Percentiles rank a stretch among this genome's conserved stretches.
These are phyloP conservation scores for Saccharomycopsis amapae DNA, from an alignment of 805 yeast species.

Conservation along the genomic window DNA sequence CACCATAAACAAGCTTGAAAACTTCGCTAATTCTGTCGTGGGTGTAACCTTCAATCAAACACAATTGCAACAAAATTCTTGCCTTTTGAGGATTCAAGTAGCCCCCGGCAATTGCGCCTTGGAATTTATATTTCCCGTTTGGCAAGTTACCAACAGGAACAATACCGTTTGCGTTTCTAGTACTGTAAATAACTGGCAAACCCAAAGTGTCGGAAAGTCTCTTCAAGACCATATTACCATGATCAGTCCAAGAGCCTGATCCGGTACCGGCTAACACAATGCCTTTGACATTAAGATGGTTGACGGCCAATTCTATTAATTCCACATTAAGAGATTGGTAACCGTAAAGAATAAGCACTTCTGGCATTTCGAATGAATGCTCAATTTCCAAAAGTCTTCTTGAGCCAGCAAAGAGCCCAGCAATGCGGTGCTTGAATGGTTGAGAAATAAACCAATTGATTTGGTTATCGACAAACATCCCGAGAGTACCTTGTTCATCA, in stretches of 20 bases:
- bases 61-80: conserved; percentile 41
- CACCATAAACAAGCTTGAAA: conserved; percentile 50
- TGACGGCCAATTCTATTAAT: conserved; percentile 40
- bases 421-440: conserved; percentile 11
- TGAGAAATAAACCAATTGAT: conserved; percentile 37
- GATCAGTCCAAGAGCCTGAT: conserved; percentile 55
- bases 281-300: conserved; percentile 42
- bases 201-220: conserved; percentile 32
- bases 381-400: conserved; percentile 13
- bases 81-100: conserved; percentile 46
- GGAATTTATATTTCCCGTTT: conserved; percentile 21
- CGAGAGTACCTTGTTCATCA: conserved; percentile 63
- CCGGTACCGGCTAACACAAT: conserved; percentile 65
- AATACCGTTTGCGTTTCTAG: conserved; percentile 66
- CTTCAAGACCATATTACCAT: conserved; percentile 39
- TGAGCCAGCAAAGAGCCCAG: conserved; percentile 20
- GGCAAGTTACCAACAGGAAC: conserved; percentile 44
- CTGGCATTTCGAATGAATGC: conserved; percentile 26
- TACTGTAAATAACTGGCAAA: conserved; percentile 56
- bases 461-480: conserved; percentile 60
- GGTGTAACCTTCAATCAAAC: conserved; percentile 36
- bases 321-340: conserved; percentile 53
- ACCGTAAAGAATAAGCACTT: conserved; percentile 51
- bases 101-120: conserved; percentile 40
- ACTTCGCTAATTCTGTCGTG: conserved; percentile 35